Percentiles rank a stretch among this genome's conserved stretches.
Evolutionary conservation across 2,329 filamentous ascomycete genomes (phyloP).

Genomic region (Sporothrix pseudoabietina): DNA sequence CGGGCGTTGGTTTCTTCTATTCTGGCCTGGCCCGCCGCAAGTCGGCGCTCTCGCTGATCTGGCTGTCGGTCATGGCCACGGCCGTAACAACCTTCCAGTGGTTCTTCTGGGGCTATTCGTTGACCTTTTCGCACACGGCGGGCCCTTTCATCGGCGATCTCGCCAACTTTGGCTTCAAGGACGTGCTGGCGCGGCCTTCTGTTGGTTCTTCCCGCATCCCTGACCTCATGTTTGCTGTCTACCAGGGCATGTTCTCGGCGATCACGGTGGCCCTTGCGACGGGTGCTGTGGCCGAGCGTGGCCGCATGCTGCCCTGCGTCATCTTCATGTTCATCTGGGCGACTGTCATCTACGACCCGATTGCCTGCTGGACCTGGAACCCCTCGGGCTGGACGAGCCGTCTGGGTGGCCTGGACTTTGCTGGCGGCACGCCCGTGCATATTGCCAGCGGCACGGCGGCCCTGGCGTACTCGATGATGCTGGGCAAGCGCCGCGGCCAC

Average conservation of each 20-base stretch:
- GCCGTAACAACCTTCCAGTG: slow-evolving; percentile 87
- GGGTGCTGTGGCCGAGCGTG: slow-evolving; percentile 63
- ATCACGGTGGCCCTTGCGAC: slow-evolving; percentile 77
- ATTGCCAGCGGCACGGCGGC: slow-evolving; percentile 72
- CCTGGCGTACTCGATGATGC: slow-evolving; percentile 72
- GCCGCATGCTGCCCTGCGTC: slow-evolving; percentile 61
- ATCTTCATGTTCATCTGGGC: slow-evolving; percentile 72
- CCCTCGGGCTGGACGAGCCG: slow-evolving; percentile 69
- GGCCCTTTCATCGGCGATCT: slow-evolving; percentile 77
- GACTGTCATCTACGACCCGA: slow-evolving; percentile 71
- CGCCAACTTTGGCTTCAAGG: slow-evolving; percentile 74
- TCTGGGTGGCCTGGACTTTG: slow-evolving; percentile 72
- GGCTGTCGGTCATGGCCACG: slow-evolving; percentile 84
- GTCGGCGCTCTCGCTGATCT: slow-evolving; percentile 85
- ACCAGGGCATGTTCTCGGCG: slow-evolving; percentile 85
- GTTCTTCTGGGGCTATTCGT: slow-evolving; percentile 91
- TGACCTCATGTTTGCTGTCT: slow-evolving; percentile 81
- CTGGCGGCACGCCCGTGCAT: slow-evolving; percentile 74
- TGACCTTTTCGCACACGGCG: slow-evolving; percentile 78
- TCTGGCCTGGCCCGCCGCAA: slow-evolving; percentile 86
- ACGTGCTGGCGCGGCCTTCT: slow-evolving; percentile 74
- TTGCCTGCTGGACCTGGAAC: slow-evolving; percentile 81
- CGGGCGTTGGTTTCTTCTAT: slow-evolving; percentile 91
- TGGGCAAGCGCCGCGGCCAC: slow-evolving; percentile 69
- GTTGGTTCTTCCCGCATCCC: slow-evolving; percentile 73